Percentiles rank a stretch among this genome's conserved stretches.
Evolutionary conservation across 1,284 basidiomycete species (phyloP).

Genomic region (Xerocomus amazonicus): DNA sequence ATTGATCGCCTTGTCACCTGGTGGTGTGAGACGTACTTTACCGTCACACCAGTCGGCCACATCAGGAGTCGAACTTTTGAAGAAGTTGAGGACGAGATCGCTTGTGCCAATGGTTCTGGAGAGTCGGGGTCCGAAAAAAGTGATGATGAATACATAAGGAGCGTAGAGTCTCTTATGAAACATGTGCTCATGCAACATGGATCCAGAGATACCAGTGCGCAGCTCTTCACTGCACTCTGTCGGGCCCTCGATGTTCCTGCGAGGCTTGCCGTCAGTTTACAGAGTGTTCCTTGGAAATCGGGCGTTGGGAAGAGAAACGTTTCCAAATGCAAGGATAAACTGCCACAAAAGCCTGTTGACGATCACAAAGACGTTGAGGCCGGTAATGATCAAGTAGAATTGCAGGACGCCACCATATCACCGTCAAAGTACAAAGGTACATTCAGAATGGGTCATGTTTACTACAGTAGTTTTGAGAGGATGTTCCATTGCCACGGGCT

Average conservation of each 20-base stretch:
- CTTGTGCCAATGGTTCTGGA: slow-evolving; percentile 13
- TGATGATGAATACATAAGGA: slow-evolving; percentile 68
- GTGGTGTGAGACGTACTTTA: slow-evolving; percentile 79
- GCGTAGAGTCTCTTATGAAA: slow-evolving; percentile 85
- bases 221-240: slow-evolving; percentile 89
- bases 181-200: slow-evolving; percentile 79
- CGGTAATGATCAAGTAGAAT: slow-evolving; percentile 31
- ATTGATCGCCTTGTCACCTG: slow-evolving; percentile 72
- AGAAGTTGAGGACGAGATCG: slow-evolving; percentile 52
- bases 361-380: slow-evolving; percentile 19
- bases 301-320: slow-evolving; percentile 40
- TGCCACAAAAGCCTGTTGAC: slow-evolving; percentile 24
- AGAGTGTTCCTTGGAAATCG: slow-evolving; percentile 85
- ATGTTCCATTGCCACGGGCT: slow-evolving; percentile 4
- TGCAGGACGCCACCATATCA: slow-evolving; percentile 38
- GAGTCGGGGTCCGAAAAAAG: slow-evolving; percentile 50
- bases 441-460: slow-evolving; percentile 11
- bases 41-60: slow-evolving; percentile 60
- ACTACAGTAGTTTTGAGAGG: slow-evolving; percentile 1
- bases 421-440: slow-evolving; percentile 28
- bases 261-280: slow-evolving; percentile 85
- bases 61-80: slow-evolving; percentile 74
- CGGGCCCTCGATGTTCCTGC: slow-evolving; percentile 86
- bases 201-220: slow-evolving; percentile 84
- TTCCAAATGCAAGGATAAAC: slow-evolving; percentile 37